Percentiles rank a stretch among this genome's conserved stretches.
phyloP scores from a whole-genome alignment of 352 stramenopile genomes.

The Phytopythium helicoides region DNA sequence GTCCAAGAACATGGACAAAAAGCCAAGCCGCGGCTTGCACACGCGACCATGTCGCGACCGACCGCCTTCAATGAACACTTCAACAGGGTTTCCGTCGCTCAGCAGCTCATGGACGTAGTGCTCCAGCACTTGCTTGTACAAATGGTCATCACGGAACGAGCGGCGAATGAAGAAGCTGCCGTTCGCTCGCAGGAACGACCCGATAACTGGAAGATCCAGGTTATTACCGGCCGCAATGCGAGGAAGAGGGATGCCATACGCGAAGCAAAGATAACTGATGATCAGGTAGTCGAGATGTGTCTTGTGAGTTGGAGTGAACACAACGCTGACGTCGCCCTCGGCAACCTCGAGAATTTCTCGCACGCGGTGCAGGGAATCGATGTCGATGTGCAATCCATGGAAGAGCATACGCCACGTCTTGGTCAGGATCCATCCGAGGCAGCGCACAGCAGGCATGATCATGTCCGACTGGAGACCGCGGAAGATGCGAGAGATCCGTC shows the following conservation, averaged over 20 bases:
- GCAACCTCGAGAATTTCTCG: conserved; percentile 45
- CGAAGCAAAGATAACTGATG: conserved; percentile 89
- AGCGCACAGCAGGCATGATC: conserved; percentile 68
- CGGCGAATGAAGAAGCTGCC: conserved; percentile 91
- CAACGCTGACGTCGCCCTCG: conserved; percentile 59
- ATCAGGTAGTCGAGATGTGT: conserved; percentile 90
- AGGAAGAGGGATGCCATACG: conserved; percentile 81
- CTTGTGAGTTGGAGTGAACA: conserved; percentile 88
- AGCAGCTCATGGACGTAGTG: conserved; percentile 85
- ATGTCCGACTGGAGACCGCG: conserved; percentile 69
- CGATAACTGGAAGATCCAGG: conserved; percentile 78
- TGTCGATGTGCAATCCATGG: conserved; percentile 63
- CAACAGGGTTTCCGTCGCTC: conserved; percentile 74
- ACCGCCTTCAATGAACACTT: conserved; percentile 89
- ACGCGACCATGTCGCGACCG: conserved; percentile 79
- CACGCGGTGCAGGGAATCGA: conserved; percentile 58
- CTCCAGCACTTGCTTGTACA: conserved; percentile 85
- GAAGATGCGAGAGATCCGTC: conserved; percentile 58
- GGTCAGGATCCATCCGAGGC: conserved; percentile 72
- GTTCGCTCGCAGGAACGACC: conserved; percentile 76
- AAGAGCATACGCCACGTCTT: conserved; percentile 82
- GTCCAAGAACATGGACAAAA: conserved; percentile 71
- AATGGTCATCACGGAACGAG: conserved; percentile 60
- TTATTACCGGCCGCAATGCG: conserved; percentile 89
- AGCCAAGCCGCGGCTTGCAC: conserved; percentile 66